phyloP scores from a whole-genome alignment of 202 grass and related monocot species.

The Setaria italica region DNA sequence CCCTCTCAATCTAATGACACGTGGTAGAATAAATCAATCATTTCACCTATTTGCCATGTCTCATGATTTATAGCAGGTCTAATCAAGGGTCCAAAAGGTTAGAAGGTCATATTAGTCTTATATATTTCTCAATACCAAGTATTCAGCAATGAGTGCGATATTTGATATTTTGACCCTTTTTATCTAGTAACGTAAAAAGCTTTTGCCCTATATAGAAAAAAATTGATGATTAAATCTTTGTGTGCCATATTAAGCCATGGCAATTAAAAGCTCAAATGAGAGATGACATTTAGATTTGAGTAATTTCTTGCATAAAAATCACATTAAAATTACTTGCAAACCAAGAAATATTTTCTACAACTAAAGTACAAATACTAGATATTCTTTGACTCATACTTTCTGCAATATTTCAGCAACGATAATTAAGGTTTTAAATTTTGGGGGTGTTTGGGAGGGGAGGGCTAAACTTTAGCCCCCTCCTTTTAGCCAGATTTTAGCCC shows the following conservation, averaged over 20 bases:
- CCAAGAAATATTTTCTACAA: background rate
- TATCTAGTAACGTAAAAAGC: background rate
- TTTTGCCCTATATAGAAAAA: background rate
- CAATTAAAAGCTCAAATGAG: background rate
- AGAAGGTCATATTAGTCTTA: background rate
- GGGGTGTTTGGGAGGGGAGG: no score
- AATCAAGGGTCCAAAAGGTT: conserved; percentile 15
- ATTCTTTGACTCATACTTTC: background rate
- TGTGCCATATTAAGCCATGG: background rate
- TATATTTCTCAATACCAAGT: conserved; percentile 2
- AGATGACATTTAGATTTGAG: background rate
- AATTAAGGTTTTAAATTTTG: background rate
- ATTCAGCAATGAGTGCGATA: background rate
- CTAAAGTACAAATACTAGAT: background rate
- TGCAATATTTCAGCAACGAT: background rate
- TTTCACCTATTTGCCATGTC: background rate
- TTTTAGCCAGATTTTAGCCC: no score
- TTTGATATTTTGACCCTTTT: background rate
- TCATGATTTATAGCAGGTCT: background rate
- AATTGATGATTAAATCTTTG: background rate
- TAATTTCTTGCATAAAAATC: background rate
- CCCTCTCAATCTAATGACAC: background rate
- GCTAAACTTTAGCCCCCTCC: no score
- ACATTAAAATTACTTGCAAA: background rate
- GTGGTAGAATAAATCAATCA: background rate